These are phyloP conservation scores for Acidomyces sp. DNA, from an alignment of 495 filamentous ascomycete genomes.

Conservation along the genomic window DNA sequence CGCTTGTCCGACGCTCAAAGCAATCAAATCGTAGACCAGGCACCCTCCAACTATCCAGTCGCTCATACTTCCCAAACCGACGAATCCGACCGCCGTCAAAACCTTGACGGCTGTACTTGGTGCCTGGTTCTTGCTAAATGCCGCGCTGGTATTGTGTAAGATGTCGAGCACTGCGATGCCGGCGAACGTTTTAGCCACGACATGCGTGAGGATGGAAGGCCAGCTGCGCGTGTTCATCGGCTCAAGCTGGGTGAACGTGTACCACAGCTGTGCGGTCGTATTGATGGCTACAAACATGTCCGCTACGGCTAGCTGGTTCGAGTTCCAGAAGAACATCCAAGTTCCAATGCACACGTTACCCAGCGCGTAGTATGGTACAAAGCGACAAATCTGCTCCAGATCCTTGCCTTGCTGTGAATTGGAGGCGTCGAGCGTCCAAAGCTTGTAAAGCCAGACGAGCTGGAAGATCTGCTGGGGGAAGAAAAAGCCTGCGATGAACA, in stretches of 20 bases:
- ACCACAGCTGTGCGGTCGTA: constrained; percentile 37
- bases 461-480: constrained; percentile 43
- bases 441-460: constrained; percentile 36
- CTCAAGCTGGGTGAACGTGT: constrained; percentile 31
- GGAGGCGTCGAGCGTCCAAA: constrained; percentile 31
- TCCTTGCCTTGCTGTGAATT: constrained; percentile 22
- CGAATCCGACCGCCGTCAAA: constrained; percentile 34
- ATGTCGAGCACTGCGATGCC: constrained; percentile 42
- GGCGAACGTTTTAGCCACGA: constrained; percentile 40
- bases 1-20: constrained; percentile 35
- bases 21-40: constrained; percentile 40
- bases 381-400: constrained; percentile 32
- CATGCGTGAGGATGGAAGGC: constrained; percentile 36
- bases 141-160: constrained; percentile 38
- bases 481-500: constrained; percentile 43
- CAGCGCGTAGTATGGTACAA: constrained; percentile 34
- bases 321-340: constrained; percentile 48
- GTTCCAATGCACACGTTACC: constrained; percentile 42
- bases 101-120: constrained; percentile 34
- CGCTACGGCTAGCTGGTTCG: constrained; percentile 30
- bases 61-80: constrained; percentile 21
- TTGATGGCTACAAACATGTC: constrained; percentile 41
- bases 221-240: constrained; percentile 35
- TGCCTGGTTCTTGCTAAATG: constrained; percentile 33
- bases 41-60: constrained; percentile 44